Conservation (phyloP, 805 yeast genomes). For the Wickerhamomyces bisporus region DNA sequence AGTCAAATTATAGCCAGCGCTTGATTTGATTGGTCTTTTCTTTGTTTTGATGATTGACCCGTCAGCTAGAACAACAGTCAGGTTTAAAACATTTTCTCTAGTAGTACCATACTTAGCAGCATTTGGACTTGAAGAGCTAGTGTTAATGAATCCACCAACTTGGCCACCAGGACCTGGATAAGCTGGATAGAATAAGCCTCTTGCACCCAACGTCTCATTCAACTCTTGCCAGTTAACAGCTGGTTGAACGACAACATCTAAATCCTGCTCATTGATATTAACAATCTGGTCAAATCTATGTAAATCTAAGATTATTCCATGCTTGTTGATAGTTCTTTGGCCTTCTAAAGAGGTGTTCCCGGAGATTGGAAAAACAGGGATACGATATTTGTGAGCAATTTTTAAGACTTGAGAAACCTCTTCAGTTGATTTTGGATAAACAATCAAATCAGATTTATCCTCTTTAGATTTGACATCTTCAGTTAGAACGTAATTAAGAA, state of each 20-base stretch:
- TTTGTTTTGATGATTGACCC: conserved; percentile 68
- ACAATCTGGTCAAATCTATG: conserved; percentile 55
- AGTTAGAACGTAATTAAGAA: conserved; percentile 8
- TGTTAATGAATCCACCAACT: conserved; percentile 68
- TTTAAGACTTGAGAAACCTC: conserved; percentile 57
- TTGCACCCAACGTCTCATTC: conserved; percentile 39
- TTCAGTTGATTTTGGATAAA: conserved; percentile 56
- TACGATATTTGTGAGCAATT: conserved; percentile 46
- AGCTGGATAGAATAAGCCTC: conserved; percentile 69
- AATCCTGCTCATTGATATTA: conserved; percentile 50
- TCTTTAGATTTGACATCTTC: conserved; percentile 17
- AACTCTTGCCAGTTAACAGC: conserved; percentile 72
- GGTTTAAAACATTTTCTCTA: conserved; percentile 57
- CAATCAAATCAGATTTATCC: conserved; percentile 50
- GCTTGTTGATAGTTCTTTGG: conserved; percentile 41
- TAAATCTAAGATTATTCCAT: conserved; percentile 39
- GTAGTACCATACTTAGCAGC: conserved; percentile 72
- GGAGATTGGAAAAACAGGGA: conserved; percentile 66
- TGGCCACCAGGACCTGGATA: conserved; percentile 76
- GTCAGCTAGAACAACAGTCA: conserved; percentile 71
- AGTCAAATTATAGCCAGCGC: conserved; percentile 75
- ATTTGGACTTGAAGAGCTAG: conserved; percentile 71
- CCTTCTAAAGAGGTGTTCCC: conserved; percentile 81
- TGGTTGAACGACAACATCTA: conserved; percentile 68
- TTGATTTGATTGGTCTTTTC: conserved; percentile 62